Conservation (phyloP, 169 alveolate genomes). For the Theileria parva region DNA sequence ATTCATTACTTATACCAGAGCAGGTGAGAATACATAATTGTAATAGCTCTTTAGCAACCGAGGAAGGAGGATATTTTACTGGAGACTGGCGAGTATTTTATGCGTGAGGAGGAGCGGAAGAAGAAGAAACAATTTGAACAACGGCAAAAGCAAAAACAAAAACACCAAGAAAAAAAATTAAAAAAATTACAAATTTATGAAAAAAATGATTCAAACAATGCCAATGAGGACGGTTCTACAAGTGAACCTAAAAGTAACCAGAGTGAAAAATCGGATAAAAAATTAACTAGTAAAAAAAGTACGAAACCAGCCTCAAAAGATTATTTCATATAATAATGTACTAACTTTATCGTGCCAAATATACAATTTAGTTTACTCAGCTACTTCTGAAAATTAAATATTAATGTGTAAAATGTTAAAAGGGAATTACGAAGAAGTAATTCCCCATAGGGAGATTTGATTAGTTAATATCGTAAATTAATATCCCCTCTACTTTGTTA, state of each 20-base stretch:
- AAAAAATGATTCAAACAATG: conserved; percentile 15
- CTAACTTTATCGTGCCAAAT: background rate
- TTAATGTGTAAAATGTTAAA: background rate
- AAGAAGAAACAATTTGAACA: conserved; percentile 33
- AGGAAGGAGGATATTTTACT: conserved; percentile 96
- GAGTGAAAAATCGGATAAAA: background rate
- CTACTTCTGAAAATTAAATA: background rate
- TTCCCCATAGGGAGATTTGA: background rate
- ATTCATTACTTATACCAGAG: conserved; percentile 93
- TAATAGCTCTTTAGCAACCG: conserved; percentile 77
- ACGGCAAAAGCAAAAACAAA: conserved; percentile 47
- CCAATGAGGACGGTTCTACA: background rate
- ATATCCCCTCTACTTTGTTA: background rate
- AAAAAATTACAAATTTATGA: conserved; percentile 32
- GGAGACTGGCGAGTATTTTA: conserved; percentile 97
- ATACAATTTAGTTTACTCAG: too few relatives aligned
- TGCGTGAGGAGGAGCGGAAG: conserved; percentile 76
- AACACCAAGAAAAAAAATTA: conserved; percentile 37
- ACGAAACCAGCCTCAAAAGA: background rate
- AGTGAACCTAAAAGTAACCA: background rate
- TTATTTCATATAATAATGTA: background rate
- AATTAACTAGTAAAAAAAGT: background rate
- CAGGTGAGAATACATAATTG: conserved; percentile 57
- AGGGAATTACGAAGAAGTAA: background rate
- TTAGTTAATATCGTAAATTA: background rate